phyloP scores from a whole-genome alignment of 1,139 yeast genomes.

The Debaryomycetaceae sp. region DNA sequence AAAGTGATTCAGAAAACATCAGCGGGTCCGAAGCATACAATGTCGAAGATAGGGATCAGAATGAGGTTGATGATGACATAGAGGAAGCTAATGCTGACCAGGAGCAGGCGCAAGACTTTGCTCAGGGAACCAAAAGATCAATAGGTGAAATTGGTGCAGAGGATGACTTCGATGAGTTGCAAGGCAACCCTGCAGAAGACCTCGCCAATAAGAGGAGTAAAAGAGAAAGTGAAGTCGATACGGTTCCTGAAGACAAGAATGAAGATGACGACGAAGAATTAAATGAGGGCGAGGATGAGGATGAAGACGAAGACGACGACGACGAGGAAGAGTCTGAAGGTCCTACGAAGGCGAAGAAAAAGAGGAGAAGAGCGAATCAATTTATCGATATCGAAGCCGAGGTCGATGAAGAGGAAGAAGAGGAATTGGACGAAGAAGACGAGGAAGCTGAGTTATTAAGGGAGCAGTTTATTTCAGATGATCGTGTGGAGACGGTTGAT shows the following conservation, averaged over 20 bases:
- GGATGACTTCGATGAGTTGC: background rate
- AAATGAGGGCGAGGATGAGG: background rate
- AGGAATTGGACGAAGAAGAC: constrained; percentile 81
- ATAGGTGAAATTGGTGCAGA: background rate
- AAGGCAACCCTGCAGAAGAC: background rate
- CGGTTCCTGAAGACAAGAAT: background rate
- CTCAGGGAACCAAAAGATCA: background rate
- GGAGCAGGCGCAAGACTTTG: background rate
- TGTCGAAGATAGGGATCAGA: background rate
- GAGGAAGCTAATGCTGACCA: background rate
- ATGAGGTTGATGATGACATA: background rate
- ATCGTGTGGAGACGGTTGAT: constrained; percentile 48
- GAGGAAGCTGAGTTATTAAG: constrained; percentile 84
- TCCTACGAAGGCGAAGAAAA: constrained; percentile 48
- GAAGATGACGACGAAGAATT: background rate
- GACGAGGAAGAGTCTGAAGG: constrained; percentile 51
- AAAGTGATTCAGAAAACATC: background rate
- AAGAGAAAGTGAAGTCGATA: background rate
- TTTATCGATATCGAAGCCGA: constrained; percentile 99
- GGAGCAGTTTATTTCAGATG: constrained; percentile 81
- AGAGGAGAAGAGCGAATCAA: constrained; percentile 76
- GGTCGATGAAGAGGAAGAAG: constrained; percentile 97
- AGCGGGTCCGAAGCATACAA: background rate
- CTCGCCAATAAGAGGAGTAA: background rate
- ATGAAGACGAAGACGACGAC: constrained; percentile 37